Base-by-base conservation (phyloP, 352 stramenopile species). In the Phytophthora nicotianae region DNA sequence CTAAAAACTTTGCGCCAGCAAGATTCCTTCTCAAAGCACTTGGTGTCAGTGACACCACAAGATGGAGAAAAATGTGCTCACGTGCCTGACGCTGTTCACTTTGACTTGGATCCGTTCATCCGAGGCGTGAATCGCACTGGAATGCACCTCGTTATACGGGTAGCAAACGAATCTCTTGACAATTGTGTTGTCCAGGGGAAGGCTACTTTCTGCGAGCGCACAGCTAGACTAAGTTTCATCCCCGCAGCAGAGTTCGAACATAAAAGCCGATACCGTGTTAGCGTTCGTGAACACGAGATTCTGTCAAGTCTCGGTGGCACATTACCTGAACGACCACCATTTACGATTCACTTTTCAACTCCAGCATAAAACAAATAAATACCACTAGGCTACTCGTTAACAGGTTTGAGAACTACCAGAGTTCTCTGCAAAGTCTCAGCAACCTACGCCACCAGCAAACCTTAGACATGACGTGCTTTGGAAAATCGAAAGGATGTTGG, bases 401-500 rank as follows among this genome's bases (percentile, higher is more conserved):
- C 26, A 21, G 35, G 29, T 14, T 11, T 16, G 43, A 26, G 27
- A 40, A 32, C 21, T 37, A 45, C 45, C n/a, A 32, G 16, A 24
- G 32, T 42, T 20, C 20, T 72, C 53, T 72, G 40, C 83, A 90
- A 29, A 17, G 24, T 21, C 17, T 72, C 53, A 74, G 42, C 83
- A 90, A 10, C 85, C 82, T 5, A 65, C 42, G 7, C 85, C 85
- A 27, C 85, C 85, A n/a, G 79, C 79, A 48, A 94, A 71, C 24
- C 42, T 58, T 13, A 90, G 64, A 40, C 85, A 94, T 27, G 71
- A 62, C 0, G 80, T 91, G 24, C 58, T 64, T 42, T 77, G 58
- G 50, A 86, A 75, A 55, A 94, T 70, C 9, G 81, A 78, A 11
- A 94, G 69, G 14, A 92, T 65, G 29, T 90, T 92, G 24, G 72